Evolutionary conservation across 495 filamentous ascomycete genomes (phyloP), one percentile per base, ranked within the genome.

Genomic region (Sordaria brevicollis): DNA sequence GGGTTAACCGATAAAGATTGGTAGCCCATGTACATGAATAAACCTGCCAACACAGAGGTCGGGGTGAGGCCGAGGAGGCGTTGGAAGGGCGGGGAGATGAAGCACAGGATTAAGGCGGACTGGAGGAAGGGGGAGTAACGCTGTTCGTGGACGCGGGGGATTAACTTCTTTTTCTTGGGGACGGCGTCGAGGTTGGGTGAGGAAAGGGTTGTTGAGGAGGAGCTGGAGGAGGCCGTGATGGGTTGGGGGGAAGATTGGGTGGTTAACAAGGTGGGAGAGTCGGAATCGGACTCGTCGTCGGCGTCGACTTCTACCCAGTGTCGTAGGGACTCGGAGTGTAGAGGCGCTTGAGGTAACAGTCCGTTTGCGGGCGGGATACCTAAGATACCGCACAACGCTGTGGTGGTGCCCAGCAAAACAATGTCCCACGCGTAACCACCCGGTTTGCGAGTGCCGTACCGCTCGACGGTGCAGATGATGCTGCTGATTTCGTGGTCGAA

Each of bases 401-500:
- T 91, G 1, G 89, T 91, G 7, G 83, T 86, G n/a, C 90, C 90
- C 0, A 91, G 84, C 5, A 92, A 80, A 7, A 86, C 80, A 17
- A 91, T 87, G 71, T 91, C 89, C 89, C 89, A 91, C 2, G 89
- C 89, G 70, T 89, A 91, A 0, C 90, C 89, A 4, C 87, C 86
- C 2, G 88, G 89, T 70, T 91, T 91, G 49, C 79, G 81, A 3
- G 87, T 87, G 5, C 89, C 89, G 74, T 91, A 91, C 19, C 88
- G 85, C 21, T 87, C 84, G 68, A 90, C 84, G 0, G 89, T 92
- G 74, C 89, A 90, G 65, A 91, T 91, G 68, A 92, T 91, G n/a
- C 88, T 91, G 74, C 87, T 90, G 31, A 91, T 88, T 73, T 92
- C 89, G 67, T 91, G 90, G 69, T 92, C 89, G 72, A 91, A 92